phyloP scores from a whole-genome alignment of 2,329 filamentous ascomycete species.

The Aureobasidium subglaciale region DNA sequence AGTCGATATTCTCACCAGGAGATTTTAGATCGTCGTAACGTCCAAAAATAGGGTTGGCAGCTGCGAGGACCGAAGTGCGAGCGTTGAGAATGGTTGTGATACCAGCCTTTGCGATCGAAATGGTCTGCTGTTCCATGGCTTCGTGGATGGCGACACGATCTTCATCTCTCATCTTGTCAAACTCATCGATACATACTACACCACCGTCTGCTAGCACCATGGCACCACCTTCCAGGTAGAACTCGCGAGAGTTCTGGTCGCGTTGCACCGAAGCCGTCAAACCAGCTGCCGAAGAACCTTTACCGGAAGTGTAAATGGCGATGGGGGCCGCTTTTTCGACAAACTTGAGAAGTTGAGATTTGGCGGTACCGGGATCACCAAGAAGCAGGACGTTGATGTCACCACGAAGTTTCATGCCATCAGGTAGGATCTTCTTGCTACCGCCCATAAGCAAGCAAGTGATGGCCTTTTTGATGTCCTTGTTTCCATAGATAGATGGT shows the following conservation, averaged over 20 bases:
- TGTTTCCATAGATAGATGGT: constrained; percentile 93
- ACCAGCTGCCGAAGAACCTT: constrained; percentile 95
- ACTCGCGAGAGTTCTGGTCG: constrained; percentile 85
- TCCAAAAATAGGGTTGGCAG: constrained; percentile 95
- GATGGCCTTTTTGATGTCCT: constrained; percentile 95
- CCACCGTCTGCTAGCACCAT: constrained; percentile 97
- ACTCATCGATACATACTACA: constrained; percentile 97
- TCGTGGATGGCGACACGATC: constrained; percentile 97
- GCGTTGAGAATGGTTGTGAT: constrained; percentile 98
- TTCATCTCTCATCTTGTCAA: constrained; percentile 99
- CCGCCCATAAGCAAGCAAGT: constrained; percentile 88
- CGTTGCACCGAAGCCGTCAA: constrained; percentile 93
- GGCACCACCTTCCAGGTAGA: constrained; percentile 94
- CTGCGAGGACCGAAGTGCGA: constrained; percentile 86
- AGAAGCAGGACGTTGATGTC: constrained; percentile 97
- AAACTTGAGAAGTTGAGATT: constrained; percentile 94
- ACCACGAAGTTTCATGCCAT: constrained; percentile 94
- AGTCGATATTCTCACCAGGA: constrained; percentile 97
- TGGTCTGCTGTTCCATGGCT: constrained; percentile 99
- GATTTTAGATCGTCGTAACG: constrained; percentile 97
- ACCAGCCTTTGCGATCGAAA: constrained; percentile 96
- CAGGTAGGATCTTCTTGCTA: constrained; percentile 94
- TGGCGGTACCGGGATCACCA: constrained; percentile 95
- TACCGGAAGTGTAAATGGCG: constrained; percentile 96
- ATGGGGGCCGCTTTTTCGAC: constrained; percentile 95